These are phyloP conservation scores for Candida methanosorbosa DNA, from an alignment of 805 yeast genomes.

Conservation along the genomic window DNA sequence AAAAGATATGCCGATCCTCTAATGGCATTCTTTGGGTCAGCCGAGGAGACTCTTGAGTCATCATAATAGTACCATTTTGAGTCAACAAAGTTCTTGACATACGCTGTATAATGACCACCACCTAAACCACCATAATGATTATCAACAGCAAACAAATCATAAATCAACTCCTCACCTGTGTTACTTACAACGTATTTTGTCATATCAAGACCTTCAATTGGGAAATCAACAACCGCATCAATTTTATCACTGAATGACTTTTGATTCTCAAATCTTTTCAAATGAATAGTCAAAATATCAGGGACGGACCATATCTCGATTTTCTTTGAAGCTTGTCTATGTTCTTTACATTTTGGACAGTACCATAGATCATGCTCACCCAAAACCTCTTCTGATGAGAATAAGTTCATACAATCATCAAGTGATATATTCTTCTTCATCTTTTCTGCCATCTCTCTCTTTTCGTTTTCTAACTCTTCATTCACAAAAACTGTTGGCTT, in stretches of 20 bases:
- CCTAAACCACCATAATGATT: constrained; percentile 95
- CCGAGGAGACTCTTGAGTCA: constrained; percentile 65
- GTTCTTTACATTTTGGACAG: constrained; percentile 84
- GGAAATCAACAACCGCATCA: constrained; percentile 77
- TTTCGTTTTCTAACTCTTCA: constrained; percentile 43
- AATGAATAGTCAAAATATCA: constrained; percentile 80
- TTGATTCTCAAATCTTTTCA: constrained; percentile 83
- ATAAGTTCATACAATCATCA: constrained; percentile 65
- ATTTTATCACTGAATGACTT: constrained; percentile 85
- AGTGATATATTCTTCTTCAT: constrained; percentile 41
- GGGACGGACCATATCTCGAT: constrained; percentile 93
- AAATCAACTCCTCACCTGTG: constrained; percentile 35
- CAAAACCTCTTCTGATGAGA: constrained; percentile 74
- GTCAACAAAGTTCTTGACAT: constrained; percentile 71
- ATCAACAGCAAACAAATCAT: constrained; percentile 88
- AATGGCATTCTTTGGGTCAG: constrained; percentile 51
- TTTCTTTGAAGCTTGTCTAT: constrained; percentile 82
- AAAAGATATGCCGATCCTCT: constrained; percentile 80
- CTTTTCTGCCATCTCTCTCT: constrained; percentile 19
- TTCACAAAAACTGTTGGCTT: constrained; percentile 41
- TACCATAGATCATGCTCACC: constrained; percentile 91
- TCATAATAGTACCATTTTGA: constrained; percentile 83
- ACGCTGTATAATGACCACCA: constrained; percentile 96
- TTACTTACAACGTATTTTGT: constrained; percentile 39
- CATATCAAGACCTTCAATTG: constrained; percentile 75